Conservation (phyloP, 192 early-diverging fungal species). For the Pilaira anomala region DNA sequence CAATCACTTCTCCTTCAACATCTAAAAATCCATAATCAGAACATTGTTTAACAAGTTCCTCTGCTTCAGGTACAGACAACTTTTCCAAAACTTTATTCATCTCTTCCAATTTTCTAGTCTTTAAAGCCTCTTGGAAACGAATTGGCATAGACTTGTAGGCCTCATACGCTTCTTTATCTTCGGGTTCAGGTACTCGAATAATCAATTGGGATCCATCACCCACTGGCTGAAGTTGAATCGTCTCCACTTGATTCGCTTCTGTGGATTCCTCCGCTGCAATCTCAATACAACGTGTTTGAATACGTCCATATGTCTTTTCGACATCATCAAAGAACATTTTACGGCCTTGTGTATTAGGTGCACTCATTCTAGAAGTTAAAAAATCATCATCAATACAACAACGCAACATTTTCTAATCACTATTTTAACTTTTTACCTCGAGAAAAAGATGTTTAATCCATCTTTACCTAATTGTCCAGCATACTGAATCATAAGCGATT, state of each 20-base stretch:
- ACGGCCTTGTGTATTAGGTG: conserved; percentile 55
- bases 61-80: conserved; percentile 67
- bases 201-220: conserved; percentile 67
- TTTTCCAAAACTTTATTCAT: conserved; percentile 80
- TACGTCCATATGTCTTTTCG: conserved; percentile 77
- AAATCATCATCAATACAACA: neutral
- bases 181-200: conserved; percentile 58
- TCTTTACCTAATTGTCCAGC: conserved; percentile 76
- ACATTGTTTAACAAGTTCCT: conserved; percentile 72
- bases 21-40: conserved; percentile 67
- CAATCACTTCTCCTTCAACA: conserved; percentile 28
- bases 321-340: conserved; percentile 86
- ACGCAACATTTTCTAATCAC: neutral
- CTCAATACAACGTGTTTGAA: conserved; percentile 70
- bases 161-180: conserved; percentile 57
- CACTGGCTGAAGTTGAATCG: conserved; percentile 69
- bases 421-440: conserved; percentile 43
- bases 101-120: conserved; percentile 72
- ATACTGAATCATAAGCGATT: conserved; percentile 84
- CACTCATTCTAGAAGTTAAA: conserved; percentile 37
- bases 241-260: conserved; percentile 48
- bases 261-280: conserved; percentile 48
- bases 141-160: conserved; percentile 70
- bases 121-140: conserved; percentile 71
- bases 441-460: conserved; percentile 83